Percentiles rank a stretch among this genome's conserved stretches.
Conservation (phyloP, 148 eudicot genomes). For the Nyssa sinensis region DNA sequence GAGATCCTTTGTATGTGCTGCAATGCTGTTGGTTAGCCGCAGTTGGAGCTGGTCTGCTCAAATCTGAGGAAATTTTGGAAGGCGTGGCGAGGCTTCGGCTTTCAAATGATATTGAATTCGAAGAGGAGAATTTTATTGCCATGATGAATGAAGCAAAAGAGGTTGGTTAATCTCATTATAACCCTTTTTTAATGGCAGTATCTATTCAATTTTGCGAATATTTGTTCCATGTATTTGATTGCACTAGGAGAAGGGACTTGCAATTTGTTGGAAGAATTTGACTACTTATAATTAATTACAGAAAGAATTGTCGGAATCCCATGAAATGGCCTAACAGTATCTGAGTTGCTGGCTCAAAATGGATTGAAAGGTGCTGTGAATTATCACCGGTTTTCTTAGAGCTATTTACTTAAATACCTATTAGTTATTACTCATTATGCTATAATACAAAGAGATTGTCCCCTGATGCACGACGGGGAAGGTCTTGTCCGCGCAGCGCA, state of each 20-base stretch:
- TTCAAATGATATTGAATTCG: slow-evolving; percentile 83
- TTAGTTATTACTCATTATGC: background rate
- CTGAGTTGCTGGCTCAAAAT: background rate
- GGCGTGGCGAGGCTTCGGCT: slow-evolving; percentile 85
- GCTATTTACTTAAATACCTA: background rate
- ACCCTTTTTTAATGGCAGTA: background rate
- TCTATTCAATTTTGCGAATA: background rate
- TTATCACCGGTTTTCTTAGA: background rate
- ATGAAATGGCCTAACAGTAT: background rate
- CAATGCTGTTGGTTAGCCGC: slow-evolving; percentile 96
- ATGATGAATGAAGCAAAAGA: slow-evolving; percentile 84
- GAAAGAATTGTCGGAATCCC: background rate
- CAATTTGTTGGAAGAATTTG: background rate
- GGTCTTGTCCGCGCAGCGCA: too few relatives aligned
- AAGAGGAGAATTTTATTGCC: slow-evolving; percentile 83
- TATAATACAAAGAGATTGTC: too few relatives aligned
- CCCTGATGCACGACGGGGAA: too few relatives aligned
- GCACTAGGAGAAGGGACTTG: background rate
- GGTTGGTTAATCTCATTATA: slow-evolving; percentile 39
- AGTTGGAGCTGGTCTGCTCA: slow-evolving; percentile 90
- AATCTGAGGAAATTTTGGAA: slow-evolving; percentile 92
- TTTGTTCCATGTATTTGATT: background rate
- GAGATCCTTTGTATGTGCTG: slow-evolving; percentile 78
- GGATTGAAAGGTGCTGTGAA: background rate
- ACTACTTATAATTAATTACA: too few relatives aligned